phyloP scores from a whole-genome alignment of 1,139 yeast genomes.

The Zhuliangozyma blackwelliae region DNA sequence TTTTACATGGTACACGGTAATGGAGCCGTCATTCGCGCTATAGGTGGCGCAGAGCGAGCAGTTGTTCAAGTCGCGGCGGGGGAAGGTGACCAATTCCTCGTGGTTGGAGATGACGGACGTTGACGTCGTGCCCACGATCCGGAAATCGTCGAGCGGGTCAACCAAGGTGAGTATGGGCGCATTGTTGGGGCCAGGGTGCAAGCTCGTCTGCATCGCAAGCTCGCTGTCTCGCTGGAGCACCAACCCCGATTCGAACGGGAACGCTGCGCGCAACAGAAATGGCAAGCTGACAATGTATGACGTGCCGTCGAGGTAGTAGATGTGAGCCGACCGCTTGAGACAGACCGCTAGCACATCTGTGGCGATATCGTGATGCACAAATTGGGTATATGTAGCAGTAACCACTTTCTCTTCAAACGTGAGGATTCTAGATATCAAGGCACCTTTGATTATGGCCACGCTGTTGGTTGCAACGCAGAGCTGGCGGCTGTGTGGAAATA shows the following conservation, averaged over 20 bases:
- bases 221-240: slow-evolving; percentile 47
- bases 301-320: slow-evolving; percentile 57
- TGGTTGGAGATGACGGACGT: slow-evolving; percentile 57
- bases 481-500: background rate
- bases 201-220: slow-evolving; percentile 2
- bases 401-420: slow-evolving; percentile 45
- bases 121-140: slow-evolving; percentile 65
- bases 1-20: slow-evolving; percentile 50
- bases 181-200: slow-evolving; percentile 9
- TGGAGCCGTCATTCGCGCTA: slow-evolving; percentile 38
- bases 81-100: slow-evolving; percentile 56
- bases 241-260: slow-evolving; percentile 63
- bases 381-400: slow-evolving; percentile 47
- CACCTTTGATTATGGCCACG: background rate
- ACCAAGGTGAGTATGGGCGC: slow-evolving; percentile 57
- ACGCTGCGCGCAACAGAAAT: slow-evolving; percentile 50
- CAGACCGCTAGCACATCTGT: slow-evolving; percentile 40
- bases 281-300: slow-evolving; percentile 61
- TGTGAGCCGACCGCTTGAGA: slow-evolving; percentile 46
- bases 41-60: slow-evolving; percentile 51
- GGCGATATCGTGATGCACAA: slow-evolving; percentile 14
- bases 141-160: slow-evolving; percentile 68
- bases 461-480: background rate
- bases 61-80: slow-evolving; percentile 29
- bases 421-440: slow-evolving; percentile 34